These are phyloP conservation scores for Geranium brycei DNA, from an alignment of 345 rosid species.

Conservation along the genomic window DNA sequence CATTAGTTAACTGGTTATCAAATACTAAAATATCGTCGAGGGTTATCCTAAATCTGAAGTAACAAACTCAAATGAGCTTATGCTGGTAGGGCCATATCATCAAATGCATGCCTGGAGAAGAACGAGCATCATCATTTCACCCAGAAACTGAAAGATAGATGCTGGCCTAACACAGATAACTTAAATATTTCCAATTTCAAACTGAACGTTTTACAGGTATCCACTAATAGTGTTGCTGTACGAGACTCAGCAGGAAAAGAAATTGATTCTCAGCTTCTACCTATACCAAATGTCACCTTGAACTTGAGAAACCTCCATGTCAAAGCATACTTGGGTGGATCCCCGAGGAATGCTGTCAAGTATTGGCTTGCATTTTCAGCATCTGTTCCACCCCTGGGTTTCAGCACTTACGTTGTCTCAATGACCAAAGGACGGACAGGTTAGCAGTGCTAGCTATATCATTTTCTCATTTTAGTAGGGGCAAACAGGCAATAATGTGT, in stretches of 20 bases:
- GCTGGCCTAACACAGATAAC: neutral
- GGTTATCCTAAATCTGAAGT: neutral
- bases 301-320: constrained; percentile 42
- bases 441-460: constrained; percentile 14
- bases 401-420: constrained; percentile 62
- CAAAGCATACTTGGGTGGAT: constrained; percentile 58
- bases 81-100: neutral
- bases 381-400: constrained; percentile 85
- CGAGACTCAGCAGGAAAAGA: constrained; percentile 58
- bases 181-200: neutral
- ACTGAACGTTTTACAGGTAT: constrained; percentile 34
- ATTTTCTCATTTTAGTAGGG: constrained; percentile 7
- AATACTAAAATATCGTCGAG: neutral
- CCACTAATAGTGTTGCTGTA: constrained; percentile 38
- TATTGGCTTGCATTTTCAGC: constrained; percentile 78
- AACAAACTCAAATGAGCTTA: neutral
- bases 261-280: constrained; percentile 69
- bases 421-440: constrained; percentile 43
- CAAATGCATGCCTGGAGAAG: neutral
- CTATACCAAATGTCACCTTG: constrained; percentile 43
- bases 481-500: neutral
- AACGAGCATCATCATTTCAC: neutral
- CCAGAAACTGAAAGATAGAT: neutral
- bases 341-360: constrained; percentile 34
- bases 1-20: neutral